Evolutionary conservation across 257 asterid genomes (phyloP).

Genomic region (Solanum rostratum): DNA sequence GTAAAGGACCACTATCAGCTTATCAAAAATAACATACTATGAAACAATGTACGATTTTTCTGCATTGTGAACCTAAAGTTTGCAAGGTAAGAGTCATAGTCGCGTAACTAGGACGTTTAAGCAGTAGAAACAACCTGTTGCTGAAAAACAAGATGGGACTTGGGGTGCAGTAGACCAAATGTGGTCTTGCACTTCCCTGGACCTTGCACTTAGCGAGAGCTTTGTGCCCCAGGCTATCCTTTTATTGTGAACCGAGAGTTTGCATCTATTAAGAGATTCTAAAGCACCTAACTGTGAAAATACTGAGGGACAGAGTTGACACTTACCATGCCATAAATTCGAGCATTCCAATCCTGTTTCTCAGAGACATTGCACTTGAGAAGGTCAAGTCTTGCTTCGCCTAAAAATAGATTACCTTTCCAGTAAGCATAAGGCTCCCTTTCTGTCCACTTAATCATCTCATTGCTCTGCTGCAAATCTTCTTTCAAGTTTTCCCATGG

Average conservation of each 20-base stretch:
- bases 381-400: constrained; percentile 29
- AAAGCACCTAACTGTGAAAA: background rate
- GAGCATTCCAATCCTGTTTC: constrained; percentile 43
- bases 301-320: background rate
- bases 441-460: constrained; percentile 45
- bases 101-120: background rate
- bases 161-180: background rate
- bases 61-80: background rate
- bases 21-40: background rate
- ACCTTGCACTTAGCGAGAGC: background rate
- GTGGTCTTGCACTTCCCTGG: background rate
- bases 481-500: constrained; percentile 65
- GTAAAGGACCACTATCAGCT: background rate
- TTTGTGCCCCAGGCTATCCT: background rate
- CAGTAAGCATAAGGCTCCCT: constrained; percentile 80
- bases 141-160: background rate
- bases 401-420: constrained; percentile 49
- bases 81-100: background rate
- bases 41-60: background rate
- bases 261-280: background rate
- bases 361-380: constrained; percentile 43
- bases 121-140: background rate
- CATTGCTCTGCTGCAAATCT: constrained; percentile 44
- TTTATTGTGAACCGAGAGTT: background rate
- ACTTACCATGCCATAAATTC: constrained; percentile 46